These are phyloP conservation scores for Xylaria castorea DNA, from an alignment of 495 filamentous ascomycete species.

Conservation along the genomic window DNA sequence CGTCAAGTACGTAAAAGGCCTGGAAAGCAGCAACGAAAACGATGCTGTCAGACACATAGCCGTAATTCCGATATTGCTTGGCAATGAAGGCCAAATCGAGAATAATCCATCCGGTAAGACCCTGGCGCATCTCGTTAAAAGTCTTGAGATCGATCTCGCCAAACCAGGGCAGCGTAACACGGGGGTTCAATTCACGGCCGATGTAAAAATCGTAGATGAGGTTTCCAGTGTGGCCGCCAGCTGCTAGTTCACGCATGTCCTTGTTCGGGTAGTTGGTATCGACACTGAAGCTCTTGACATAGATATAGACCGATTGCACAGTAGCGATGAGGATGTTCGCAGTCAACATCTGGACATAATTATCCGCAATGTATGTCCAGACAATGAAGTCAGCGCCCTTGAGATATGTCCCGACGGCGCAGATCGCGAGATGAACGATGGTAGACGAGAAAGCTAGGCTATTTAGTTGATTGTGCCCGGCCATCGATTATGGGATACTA, in stretches of 20 bases:
- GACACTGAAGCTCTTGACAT: slow-evolving; percentile 80
- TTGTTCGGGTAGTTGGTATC: slow-evolving; percentile 65
- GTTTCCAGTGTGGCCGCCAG: slow-evolving; percentile 84
- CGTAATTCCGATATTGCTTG: slow-evolving; percentile 84
- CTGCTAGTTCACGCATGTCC: slow-evolving; percentile 76
- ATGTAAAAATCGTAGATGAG: slow-evolving; percentile 96
- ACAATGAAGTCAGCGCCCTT: slow-evolving; percentile 83
- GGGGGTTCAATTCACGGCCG: slow-evolving; percentile 94
- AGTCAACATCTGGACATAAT: slow-evolving; percentile 85
- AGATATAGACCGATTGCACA: slow-evolving; percentile 73
- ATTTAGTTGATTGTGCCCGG: slow-evolving; percentile 14
- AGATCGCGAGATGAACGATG: slow-evolving; percentile 68
- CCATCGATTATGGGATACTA: slow-evolving; percentile 28
- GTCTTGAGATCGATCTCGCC: slow-evolving; percentile 90
- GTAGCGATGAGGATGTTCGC: slow-evolving; percentile 79
- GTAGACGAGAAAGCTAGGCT: slow-evolving; percentile 77
- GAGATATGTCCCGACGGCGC: slow-evolving; percentile 73
- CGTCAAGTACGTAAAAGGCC: slow-evolving; percentile 83
- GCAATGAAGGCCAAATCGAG: slow-evolving; percentile 85
- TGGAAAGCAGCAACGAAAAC: slow-evolving; percentile 81
- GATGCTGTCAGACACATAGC: slow-evolving; percentile 87
- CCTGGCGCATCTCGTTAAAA: slow-evolving; percentile 89
- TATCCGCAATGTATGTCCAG: slow-evolving; percentile 93
- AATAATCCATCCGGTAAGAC: slow-evolving; percentile 88
- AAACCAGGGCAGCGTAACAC: slow-evolving; percentile 76